Evolutionary conservation across 257 asterid species (phyloP), one percentile per base, ranked within the genome.

Genomic region (Solanum chmielewskii): DNA sequence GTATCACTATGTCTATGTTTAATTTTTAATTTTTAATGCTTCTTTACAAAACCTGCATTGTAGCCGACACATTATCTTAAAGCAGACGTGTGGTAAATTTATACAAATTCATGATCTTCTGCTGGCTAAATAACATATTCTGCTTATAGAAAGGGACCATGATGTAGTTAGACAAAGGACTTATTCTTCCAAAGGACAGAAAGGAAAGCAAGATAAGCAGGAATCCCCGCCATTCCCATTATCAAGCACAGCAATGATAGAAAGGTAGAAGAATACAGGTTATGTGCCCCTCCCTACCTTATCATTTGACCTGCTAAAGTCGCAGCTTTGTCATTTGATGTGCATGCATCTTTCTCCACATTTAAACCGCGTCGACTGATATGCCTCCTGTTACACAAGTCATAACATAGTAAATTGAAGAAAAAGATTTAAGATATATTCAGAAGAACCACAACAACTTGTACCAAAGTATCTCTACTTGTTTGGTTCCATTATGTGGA

Each of bases 271-370:
- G 14, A 0, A 18, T 64, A 56, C 83, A 23, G 39, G 84, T 27
- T 44, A 44, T 29, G n/a, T 87, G 70, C 82, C 75, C 86, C 39
- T 90, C 80, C 86, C 44, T 90, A 95, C 99, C 96, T 92, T 93
- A 96, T 90, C 88, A 93, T 86, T 86, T 85, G 71, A 83, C 86
- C 93, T 47, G 94, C 91, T 86, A 95, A 92, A 86, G 90, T 89
- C 82, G 92, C 92, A 87, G 92, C 95, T 91, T 93, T 92, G 85
- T 93, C 95, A 31, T 88, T 93, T 78, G 88, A 86, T 86, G 89
- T 83, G 85, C 85, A 42, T 87, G 88, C 88, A 89, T 91, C 95
- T 87, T 89, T 91, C 87, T 87, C 92, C 82, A 86, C 90, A 87
- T 68, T 91, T 74, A 60, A 59, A 86, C 71, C 68, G 83, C 89